Evolutionary conservation across 1,284 basidiomycete species (phyloP), one percentile per base, ranked within the genome.

Genomic region (Puccinia triticina): DNA sequence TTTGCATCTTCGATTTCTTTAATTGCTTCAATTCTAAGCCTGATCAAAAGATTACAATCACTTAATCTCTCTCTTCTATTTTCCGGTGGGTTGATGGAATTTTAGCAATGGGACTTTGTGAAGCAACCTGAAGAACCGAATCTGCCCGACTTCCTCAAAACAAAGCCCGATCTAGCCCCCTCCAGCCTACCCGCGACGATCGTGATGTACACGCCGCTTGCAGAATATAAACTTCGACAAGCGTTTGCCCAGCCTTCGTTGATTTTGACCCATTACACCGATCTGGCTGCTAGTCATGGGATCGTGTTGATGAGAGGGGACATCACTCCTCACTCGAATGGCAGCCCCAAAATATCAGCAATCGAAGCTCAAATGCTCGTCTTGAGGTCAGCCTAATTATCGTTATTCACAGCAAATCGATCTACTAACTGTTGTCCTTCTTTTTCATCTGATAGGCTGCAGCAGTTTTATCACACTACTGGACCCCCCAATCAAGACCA

Each of bases 191-290:
- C 71, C 34, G 71, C 69, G 1, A 82, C 79, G 61, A 86, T 94
- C 0, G 90, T 96, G 59, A 90, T 99, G 76, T 97, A 97, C 88
- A 96, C 96, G 0, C 93, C 96, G 4, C 89, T 98, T 74, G 93
- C 94, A 84, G 96, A 98, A 88, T 99, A 95, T 90, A 97, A 98
- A 88, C 89, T 92, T 82, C 91, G 93, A 46, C 90, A 91, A 83
- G 90, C 93, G 67, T 98, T 93, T 88, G 94, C 96, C 2, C 95
- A 95, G 53, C 96, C 96, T 0, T 93, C 94, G 85, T 90, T 99
- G 37, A 93, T 94, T 50, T 86, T 98, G 71, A 97, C 96, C 8
- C 91, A 94, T 87, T 98, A 98, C 88, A 93, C 96, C 57, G 96
- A 99, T 86, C 88, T 99, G 10, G 90, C 92, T 0, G 86, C 90